phyloP scores from a whole-genome alignment of 2,329 filamentous ascomycete species.

The Phyllosticta capitalensis region DNA sequence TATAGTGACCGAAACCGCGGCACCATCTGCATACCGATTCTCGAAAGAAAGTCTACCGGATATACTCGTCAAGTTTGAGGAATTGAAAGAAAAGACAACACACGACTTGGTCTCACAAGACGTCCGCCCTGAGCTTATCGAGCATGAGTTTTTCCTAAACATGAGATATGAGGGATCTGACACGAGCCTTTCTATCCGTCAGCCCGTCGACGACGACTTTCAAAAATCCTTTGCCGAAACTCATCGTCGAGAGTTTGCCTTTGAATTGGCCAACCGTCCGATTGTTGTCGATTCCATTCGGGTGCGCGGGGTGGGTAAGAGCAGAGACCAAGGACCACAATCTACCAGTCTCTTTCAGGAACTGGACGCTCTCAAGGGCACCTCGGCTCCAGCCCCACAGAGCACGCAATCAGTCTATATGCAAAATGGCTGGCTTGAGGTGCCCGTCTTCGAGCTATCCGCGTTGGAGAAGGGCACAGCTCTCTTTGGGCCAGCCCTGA shows the following conservation, averaged over 20 bases:
- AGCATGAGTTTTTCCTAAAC: conserved; percentile 31
- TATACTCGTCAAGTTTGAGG: background rate
- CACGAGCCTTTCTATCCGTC: conserved; percentile 35
- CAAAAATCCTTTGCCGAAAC: conserved; percentile 25
- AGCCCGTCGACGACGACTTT: conserved; percentile 24
- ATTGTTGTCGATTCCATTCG: conserved; percentile 17
- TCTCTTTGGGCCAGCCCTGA: conserved; percentile 22
- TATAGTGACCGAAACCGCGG: background rate
- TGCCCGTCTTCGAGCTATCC: conserved; percentile 19
- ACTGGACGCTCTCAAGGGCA: background rate
- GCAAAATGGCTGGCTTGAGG: conserved; percentile 13
- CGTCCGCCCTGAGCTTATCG: conserved; percentile 34
- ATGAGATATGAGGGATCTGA: conserved; percentile 37
- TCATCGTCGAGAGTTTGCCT: conserved; percentile 36
- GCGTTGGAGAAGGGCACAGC: conserved; percentile 14
- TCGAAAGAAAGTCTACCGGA: conserved; percentile 51
- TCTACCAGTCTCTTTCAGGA: conserved; percentile 1
- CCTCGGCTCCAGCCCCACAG: background rate
- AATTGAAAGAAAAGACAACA: conserved; percentile 14
- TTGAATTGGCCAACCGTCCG: conserved; percentile 28
- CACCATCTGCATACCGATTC: conserved; percentile 57
- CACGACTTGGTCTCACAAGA: conserved; percentile 56
- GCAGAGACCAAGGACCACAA: background rate
- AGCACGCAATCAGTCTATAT: conserved; percentile 14
- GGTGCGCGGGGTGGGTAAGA: conserved; percentile 5